phyloP scores from a whole-genome alignment of 2,329 filamentous ascomycete genomes.

The Pseudocercospora cruenta region DNA sequence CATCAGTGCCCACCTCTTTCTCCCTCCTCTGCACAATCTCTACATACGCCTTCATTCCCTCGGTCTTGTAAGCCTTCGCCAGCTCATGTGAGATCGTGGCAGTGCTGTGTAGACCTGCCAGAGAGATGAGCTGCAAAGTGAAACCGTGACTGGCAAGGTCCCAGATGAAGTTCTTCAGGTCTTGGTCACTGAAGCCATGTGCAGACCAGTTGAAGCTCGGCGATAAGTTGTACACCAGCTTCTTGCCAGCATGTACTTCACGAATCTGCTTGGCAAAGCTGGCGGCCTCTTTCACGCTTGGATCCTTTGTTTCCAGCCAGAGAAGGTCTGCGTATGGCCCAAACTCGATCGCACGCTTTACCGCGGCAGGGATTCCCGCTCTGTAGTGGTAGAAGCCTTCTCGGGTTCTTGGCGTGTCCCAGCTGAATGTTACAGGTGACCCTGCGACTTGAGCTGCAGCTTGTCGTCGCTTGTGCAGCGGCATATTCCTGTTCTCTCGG shows the following conservation, averaged over 20 bases:
- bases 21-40: constrained; percentile 86
- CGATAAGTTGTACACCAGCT: constrained; percentile 92
- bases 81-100: constrained; percentile 73
- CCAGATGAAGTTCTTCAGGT: constrained; percentile 91
- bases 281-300: constrained; percentile 75
- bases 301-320: constrained; percentile 95
- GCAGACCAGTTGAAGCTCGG: constrained; percentile 99
- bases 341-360: constrained; percentile 89
- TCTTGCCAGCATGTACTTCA: constrained; percentile 72
- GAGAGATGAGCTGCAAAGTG: constrained; percentile 65
- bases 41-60: constrained; percentile 98
- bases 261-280: constrained; percentile 78
- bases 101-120: constrained; percentile 66
- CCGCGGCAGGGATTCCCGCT: constrained; percentile 81
- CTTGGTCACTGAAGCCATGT: constrained; percentile 83
- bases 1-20: constrained; percentile 87
- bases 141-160: constrained; percentile 88
- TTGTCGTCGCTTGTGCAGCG: constrained; percentile 74
- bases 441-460: constrained; percentile 70
- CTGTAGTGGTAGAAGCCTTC: constrained; percentile 94
- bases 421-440: constrained; percentile 77
- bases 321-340: constrained; percentile 91
- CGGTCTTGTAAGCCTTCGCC: constrained; percentile 77
- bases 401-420: constrained; percentile 88
- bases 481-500: constrained; percentile 69